Evolutionary conservation across 2,329 filamentous ascomycete species (phyloP).

Genomic region (Trichoderma sp.): DNA sequence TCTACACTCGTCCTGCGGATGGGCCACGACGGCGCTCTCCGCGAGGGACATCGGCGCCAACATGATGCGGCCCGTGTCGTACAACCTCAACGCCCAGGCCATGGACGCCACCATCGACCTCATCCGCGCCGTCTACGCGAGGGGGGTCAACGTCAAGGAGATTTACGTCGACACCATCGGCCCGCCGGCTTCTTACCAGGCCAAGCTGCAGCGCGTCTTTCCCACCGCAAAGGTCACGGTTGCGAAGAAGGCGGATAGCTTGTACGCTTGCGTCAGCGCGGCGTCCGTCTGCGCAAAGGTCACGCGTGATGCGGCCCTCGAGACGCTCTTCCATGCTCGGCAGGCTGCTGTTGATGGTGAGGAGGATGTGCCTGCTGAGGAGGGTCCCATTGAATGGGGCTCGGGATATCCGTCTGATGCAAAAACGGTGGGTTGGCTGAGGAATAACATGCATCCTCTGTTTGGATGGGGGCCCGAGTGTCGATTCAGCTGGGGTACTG

Average conservation of each 20-base stretch:
- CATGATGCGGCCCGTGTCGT: slow-evolving; percentile 70
- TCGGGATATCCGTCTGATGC: slow-evolving; percentile 92
- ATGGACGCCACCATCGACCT: slow-evolving; percentile 87
- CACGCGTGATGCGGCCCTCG: slow-evolving; percentile 85
- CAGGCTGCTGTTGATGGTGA: slow-evolving; percentile 26
- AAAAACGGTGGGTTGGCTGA: slow-evolving; percentile 79
- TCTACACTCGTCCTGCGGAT: slow-evolving; percentile 66
- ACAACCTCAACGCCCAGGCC: slow-evolving; percentile 96
- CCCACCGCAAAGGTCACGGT: slow-evolving; percentile 75
- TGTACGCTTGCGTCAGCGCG: slow-evolving; percentile 91
- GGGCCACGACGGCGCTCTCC: slow-evolving; percentile 79
- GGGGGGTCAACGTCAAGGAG: slow-evolving; percentile 80
- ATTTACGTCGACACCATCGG: slow-evolving; percentile 97
- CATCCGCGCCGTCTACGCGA: slow-evolving; percentile 73
- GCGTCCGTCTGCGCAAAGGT: slow-evolving; percentile 96
- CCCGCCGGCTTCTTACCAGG: slow-evolving; percentile 79
- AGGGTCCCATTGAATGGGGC: slow-evolving; percentile 68
- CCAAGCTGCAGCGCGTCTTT: slow-evolving; percentile 79
- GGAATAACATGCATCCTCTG: slow-evolving; percentile 82
- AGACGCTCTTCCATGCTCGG: slow-evolving; percentile 67
- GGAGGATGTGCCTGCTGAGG: slow-evolving; percentile 40
- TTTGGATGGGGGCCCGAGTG: slow-evolving; percentile 96
- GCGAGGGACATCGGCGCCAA: slow-evolving; percentile 78
- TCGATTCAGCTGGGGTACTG: slow-evolving; percentile 93
- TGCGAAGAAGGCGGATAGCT: slow-evolving; percentile 86